Evolutionary conservation across 495 filamentous ascomycete genomes (phyloP), one percentile per base, ranked within the genome.

Genomic region (Entonaema liquescens): DNA sequence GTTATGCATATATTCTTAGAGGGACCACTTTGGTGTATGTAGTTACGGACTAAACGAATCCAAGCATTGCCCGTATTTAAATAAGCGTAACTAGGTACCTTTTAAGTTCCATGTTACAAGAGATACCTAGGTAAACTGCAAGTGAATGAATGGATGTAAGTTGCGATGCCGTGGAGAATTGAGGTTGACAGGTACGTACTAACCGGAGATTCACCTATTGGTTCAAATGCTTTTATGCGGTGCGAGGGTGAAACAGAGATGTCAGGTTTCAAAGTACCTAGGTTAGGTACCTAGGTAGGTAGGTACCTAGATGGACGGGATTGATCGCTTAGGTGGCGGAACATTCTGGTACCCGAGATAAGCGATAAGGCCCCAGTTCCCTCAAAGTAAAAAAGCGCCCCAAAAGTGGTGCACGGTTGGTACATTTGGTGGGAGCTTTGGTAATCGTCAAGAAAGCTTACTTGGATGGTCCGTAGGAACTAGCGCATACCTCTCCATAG

Each of bases 361-460:
- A 47, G 19, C 42, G 42, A 47, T 47, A 47, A 47, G 40, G 40
- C 42, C 42, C 42, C 42, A 21, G 6, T 21, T 7, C 7, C 40
- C 6, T 9, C 42, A 47, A 47, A 47, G 19, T 17, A 1, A 36
- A 9, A 1, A 38, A 38, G n/a, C n/a, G n/a, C 29, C 29, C 42
- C n/a, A n/a, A 47, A 47, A 17, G 7, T 8, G 12, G 19, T 23
- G 42, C 17, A 47, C 8, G 42, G 42, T 47, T 21, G 1, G 17
- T 47, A 47, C 42, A 17, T 47, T 23, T 33, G 31, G 5, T 5
- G 31, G 42, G 42, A 23, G 17, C 9, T 47, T 47, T 47, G 42
- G 17, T 47, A 47, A 47, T 47, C 19, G 17, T 47, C 42, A 47
- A 47, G 42, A 47, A 47, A 47, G 42, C 42, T 47, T 47, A 47